Conservation (phyloP, 345 rosid species). For the Dimocarpus longan region DNA sequence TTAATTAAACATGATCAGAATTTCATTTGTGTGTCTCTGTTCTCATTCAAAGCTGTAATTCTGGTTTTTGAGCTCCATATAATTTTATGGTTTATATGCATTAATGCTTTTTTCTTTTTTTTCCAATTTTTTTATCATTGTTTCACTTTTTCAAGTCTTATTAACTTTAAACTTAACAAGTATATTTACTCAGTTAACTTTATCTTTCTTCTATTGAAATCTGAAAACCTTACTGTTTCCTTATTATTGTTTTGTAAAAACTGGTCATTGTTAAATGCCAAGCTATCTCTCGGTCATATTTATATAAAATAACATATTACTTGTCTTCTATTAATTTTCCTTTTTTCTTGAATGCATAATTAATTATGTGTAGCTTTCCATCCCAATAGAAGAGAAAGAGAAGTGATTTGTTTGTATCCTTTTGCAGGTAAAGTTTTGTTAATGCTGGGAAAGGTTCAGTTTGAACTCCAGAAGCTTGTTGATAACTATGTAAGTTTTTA, state of each 20-base stretch:
- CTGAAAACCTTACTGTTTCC: slow-evolving; percentile 3
- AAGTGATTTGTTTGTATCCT: slow-evolving; percentile 20
- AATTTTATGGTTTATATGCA: background rate
- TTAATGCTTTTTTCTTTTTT: background rate
- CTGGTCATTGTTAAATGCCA: background rate
- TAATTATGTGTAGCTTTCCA: background rate
- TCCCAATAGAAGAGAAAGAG: background rate
- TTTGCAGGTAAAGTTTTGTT: slow-evolving; percentile 72
- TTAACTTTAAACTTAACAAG: background rate
- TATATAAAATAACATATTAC: background rate
- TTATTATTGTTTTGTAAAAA: too few species aligned
- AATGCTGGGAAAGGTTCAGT: slow-evolving; percentile 90
- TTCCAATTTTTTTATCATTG: background rate
- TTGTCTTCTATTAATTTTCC: background rate
- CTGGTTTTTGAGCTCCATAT: background rate
- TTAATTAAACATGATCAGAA: background rate
- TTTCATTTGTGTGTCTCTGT: background rate
- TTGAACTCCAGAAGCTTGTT: slow-evolving; percentile 79
- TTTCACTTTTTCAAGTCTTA: slow-evolving; percentile 1
- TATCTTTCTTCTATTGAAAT: background rate
- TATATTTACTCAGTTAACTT: background rate
- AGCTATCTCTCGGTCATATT: background rate
- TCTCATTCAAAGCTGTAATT: background rate
- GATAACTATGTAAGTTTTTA: slow-evolving; percentile 80
- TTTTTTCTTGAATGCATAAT: background rate